phyloP scores from a whole-genome alignment of 2,329 filamentous ascomycete genomes.

The Diaporthe vexans region DNA sequence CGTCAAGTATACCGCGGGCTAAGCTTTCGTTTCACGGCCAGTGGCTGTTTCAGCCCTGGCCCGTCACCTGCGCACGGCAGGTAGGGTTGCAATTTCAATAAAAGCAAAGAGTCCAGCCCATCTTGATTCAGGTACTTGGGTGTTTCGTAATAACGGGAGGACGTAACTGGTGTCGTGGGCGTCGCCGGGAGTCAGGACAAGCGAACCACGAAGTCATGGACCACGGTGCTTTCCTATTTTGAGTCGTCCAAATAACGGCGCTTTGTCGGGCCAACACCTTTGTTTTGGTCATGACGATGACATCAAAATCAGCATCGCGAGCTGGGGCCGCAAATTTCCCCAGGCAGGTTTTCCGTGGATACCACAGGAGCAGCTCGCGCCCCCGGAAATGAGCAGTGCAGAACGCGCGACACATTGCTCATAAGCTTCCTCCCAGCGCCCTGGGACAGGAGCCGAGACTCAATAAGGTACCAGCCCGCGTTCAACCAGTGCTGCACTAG shows the following conservation, averaged over 20 bases:
- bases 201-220: constrained; percentile 26
- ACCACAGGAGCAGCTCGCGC: constrained; percentile 27
- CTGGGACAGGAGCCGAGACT: not conserved
- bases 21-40: constrained; percentile 32
- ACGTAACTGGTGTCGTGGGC: constrained; percentile 17
- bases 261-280: constrained; percentile 32
- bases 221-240: constrained; percentile 19
- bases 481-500: constrained; percentile 22
- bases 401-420: constrained; percentile 30
- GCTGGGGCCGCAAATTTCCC: constrained; percentile 38
- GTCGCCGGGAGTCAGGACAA: constrained; percentile 1
- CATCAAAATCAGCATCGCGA: constrained; percentile 33
- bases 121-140: constrained; percentile 22
- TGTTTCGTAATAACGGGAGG: constrained; percentile 22
- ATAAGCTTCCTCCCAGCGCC: constrained; percentile 14
- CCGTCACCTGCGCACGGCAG: constrained; percentile 38
- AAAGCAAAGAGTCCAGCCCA: constrained; percentile 14
- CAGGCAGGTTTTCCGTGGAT: constrained; percentile 35
- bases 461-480: constrained; percentile 29
- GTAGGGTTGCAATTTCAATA: constrained; percentile 26
- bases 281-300: constrained; percentile 37
- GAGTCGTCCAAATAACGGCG: constrained; percentile 18
- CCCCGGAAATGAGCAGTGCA: constrained; percentile 38
- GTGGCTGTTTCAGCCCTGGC: constrained; percentile 37
- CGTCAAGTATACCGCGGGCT: constrained; percentile 15